Conservation (phyloP, 2,329 filamentous ascomycete genomes). For the Penicillium sp. region DNA sequence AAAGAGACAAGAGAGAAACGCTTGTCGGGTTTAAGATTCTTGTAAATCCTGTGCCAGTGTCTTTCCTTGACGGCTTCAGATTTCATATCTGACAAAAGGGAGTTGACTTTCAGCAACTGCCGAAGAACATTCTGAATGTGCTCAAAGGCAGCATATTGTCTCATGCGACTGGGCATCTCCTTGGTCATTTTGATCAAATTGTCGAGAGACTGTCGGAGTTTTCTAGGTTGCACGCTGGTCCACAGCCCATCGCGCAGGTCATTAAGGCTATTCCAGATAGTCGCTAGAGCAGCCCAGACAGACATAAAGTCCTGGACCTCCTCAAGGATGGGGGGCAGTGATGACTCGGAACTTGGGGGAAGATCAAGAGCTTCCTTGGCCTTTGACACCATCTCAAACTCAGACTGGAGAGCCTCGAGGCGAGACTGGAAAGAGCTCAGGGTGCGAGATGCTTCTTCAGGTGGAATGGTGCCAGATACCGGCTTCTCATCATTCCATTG, state of each 20-base stretch:
- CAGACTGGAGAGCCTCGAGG: constrained; percentile 79
- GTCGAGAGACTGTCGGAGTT: constrained; percentile 85
- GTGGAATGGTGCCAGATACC: constrained; percentile 88
- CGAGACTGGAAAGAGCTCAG: constrained; percentile 78
- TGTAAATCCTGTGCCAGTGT: constrained; percentile 98
- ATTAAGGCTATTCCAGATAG: constrained; percentile 94
- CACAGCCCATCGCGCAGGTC: constrained; percentile 89
- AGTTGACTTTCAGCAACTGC: constrained; percentile 85
- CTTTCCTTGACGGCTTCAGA: constrained; percentile 94
- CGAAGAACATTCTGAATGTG: constrained; percentile 91
- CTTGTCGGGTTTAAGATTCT: constrained; percentile 86
- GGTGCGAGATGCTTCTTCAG: constrained; percentile 80
- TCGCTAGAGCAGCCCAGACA: constrained; percentile 92
- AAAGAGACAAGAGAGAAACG: constrained; percentile 91
- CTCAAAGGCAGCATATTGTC: constrained; percentile 99
- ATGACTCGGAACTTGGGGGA: constrained; percentile 72
- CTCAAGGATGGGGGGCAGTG: constrained; percentile 81
- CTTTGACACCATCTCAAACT: constrained; percentile 90
- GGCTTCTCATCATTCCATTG: constrained; percentile 98
- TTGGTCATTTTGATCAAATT: constrained; percentile 96
- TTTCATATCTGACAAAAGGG: constrained; percentile 83
- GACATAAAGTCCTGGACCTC: constrained; percentile 99
- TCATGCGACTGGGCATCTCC: constrained; percentile 98
- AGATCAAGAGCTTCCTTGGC: constrained; percentile 96
- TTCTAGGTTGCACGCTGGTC: constrained; percentile 93